phyloP scores from a whole-genome alignment of 495 filamentous ascomycete species.

The Hyaloscypha bicolor region DNA sequence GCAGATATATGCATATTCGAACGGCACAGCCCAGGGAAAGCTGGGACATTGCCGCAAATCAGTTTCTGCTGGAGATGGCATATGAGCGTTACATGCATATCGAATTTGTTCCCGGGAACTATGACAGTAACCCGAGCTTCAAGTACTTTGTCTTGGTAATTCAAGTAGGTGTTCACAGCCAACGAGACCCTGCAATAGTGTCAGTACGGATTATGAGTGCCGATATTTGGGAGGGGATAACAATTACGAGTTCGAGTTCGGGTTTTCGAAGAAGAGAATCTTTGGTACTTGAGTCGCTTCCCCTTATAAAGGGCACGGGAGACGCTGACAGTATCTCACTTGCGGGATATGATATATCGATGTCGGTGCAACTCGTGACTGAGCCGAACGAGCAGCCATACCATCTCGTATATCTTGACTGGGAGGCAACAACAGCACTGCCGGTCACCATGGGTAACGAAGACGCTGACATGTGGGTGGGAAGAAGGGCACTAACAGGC shows the following conservation, averaged over 20 bases:
- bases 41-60: conserved; percentile 13
- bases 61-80: conserved; percentile 12
- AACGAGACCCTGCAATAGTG: background rate
- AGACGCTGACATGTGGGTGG: too few relatives aligned
- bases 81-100: conserved; percentile 8
- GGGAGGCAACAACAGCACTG: background rate
- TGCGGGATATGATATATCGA: conserved; percentile 10
- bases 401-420: conserved; percentile 10
- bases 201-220: conserved; percentile 6
- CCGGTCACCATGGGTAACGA: background rate
- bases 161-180: background rate
- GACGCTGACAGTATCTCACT: conserved; percentile 7
- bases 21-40: conserved; percentile 2
- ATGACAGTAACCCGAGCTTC: conserved; percentile 6
- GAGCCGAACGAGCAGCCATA: conserved; percentile 10
- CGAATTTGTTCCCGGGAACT: conserved; percentile 12
- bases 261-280: background rate
- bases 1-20: conserved; percentile 6
- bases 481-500: too few relatives aligned
- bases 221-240: conserved; percentile 1
- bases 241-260: conserved; percentile 1
- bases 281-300: background rate
- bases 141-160: conserved; percentile 10
- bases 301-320: background rate
- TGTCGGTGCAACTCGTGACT: conserved; percentile 1